Evolutionary conservation across 2,329 filamentous ascomycete genomes (phyloP), one percentile per base, ranked within the genome.

Genomic region (Exutisphaerella laricina): DNA sequence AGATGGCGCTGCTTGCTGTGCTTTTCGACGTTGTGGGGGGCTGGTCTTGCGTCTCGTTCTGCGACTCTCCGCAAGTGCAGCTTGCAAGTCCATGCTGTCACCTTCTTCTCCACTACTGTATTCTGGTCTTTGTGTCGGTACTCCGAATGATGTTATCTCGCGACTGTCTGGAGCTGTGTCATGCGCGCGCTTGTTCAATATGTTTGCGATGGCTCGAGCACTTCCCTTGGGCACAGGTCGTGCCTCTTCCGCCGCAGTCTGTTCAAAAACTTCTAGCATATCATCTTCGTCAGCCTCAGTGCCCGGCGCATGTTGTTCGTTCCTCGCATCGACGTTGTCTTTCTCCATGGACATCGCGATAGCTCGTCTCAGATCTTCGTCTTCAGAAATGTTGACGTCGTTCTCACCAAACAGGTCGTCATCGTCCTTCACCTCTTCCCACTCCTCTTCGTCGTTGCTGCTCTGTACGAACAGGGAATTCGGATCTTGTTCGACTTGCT

Each of bases 291-390:
- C 58, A 9, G 16, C 39, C n/a, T 47, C 28, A 13, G 41, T 30
- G 2, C n/a, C 37, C 5, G 26, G 38, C 5, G 18, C 23, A n/a
- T 42, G 41, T 5, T 22, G 21, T 17, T 35, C 39, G n/a, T 30
- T 58, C 2, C 3, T 4, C 22, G 66, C 63, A 3, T 55, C 60
- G 6, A 55, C 54, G 12, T 60, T 74, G n/a, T 71, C 82, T 53
- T 82, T 56, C 39, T 71, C 77, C 26, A 97, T 67, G 4, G 90
- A 97, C 65, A 97, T 73, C 2, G 85, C 84, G 58, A 97, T 95
- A 9, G 90, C 89, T 48, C 75, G 77, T 46, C 80, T 80, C 4
- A 97, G 71, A 39, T 95, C 87, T 49, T 85, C 81, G 13, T 89
- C 84, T 10, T 70, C 71, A 9, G 42, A 39, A 10, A n/a, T 17